Conservation (phyloP, 208 protist genomes). For the Trypanosoma grayi region DNA sequence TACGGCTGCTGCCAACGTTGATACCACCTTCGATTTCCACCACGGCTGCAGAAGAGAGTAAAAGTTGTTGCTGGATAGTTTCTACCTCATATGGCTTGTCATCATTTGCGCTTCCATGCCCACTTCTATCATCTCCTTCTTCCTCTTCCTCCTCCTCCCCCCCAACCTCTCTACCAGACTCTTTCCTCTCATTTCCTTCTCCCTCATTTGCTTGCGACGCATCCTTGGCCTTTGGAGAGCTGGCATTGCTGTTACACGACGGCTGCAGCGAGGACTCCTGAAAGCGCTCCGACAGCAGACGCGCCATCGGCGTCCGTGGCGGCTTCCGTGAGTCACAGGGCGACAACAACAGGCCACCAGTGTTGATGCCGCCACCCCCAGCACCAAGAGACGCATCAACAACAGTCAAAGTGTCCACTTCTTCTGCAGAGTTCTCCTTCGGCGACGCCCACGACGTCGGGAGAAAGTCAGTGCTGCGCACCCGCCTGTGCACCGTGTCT, state of each 20-base stretch:
- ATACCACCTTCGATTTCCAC: no score
- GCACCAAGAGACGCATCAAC: neutral
- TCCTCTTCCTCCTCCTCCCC: neutral
- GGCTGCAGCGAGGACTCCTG: no score
- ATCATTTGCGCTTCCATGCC: no score
- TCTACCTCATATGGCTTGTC: no score
- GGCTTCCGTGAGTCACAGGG: neutral
- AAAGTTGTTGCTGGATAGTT: no score
- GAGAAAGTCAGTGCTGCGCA: conserved; percentile 18
- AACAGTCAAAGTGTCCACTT: neutral
- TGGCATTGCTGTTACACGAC: no score
- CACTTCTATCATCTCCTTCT: conserved; percentile 7
- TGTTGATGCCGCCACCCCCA: neutral
- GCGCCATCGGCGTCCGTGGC: neutral
- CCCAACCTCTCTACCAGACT: no score
- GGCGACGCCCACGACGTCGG: neutral
- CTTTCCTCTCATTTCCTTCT: neutral
- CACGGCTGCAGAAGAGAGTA: no score
- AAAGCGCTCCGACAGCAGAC: conserved; percentile 16
- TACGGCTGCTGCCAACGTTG: no score
- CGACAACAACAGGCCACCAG: neutral
- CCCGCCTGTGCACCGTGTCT: conserved; percentile 12
- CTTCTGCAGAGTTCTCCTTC: neutral
- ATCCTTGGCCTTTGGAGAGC: neutral
- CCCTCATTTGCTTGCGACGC: no score